Evolutionary conservation across 1,284 basidiomycete species (phyloP), one percentile per base, ranked within the genome.

Genomic region (Malassezia yamatoensis): DNA sequence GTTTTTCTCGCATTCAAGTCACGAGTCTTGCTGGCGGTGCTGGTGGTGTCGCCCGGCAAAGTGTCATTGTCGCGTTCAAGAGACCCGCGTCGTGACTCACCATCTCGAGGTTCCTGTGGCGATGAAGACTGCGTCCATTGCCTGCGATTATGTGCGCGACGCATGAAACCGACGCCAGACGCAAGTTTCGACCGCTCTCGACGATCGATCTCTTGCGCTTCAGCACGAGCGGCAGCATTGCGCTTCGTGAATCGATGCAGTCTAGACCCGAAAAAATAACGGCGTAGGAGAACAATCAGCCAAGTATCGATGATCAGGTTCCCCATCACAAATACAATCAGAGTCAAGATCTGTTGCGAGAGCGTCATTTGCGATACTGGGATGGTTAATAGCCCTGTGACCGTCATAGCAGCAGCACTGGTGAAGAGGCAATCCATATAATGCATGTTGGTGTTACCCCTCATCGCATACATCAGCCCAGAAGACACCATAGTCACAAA

Each of bases 371-470:
- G 77, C 68, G 84, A 87, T 65, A 89, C 75, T 72, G 89, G 83
- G 62, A 87, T 78, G 5, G 86, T 83, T 40, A 81, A 79, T 24
- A 90, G 78, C 12, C 88, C 87, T 64, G 85, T 87, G 55, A 88
- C 84, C 3, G 83, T 83, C 78, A 88, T 83, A 9, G 85, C 83
- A 72, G 83, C 86, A 67, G 87, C 80, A 59, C 82, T 86, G 66
- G 81, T 80, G 77, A 83, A 90, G 41, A 89, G 79, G 11, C 83
- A 76, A 59, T 89, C 87, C 68, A 87, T 80, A 74, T 86, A 89
- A 16, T 63, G 51, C 43, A 77, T 63, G 44, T 53, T 59, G 13
- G 66, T 65, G 5, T 65, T 67, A 15, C 49, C 15, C 42, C 76
- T 76, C 56, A 69, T 66, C 0, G 71, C 76, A 48, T 74, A 78